phyloP scores from a whole-genome alignment of 1,284 basidiomycete species.

The Ustilago vetiveriae region DNA sequence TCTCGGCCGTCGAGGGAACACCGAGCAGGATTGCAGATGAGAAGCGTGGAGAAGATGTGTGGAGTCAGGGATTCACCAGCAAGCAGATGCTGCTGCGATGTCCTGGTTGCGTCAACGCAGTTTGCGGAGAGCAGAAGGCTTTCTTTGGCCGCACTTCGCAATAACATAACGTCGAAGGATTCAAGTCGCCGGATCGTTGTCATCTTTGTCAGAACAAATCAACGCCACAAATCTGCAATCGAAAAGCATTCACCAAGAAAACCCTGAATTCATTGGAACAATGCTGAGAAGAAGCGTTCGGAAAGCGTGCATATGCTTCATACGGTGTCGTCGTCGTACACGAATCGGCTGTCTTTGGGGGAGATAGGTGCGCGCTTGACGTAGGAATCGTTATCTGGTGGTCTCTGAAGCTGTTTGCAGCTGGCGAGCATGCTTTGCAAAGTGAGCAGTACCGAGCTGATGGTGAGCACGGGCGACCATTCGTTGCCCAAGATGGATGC shows the following conservation, averaged over 20 bases:
- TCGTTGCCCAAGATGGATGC: slow-evolving; percentile 59
- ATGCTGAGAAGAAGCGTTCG: too few species aligned
- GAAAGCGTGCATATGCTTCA: slow-evolving; percentile 5
- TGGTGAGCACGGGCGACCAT: slow-evolving; percentile 64
- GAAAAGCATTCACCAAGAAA: too few species aligned
- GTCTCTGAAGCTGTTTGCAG: slow-evolving; percentile 58
- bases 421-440: slow-evolving; percentile 66
- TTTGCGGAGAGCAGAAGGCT: slow-evolving; percentile 84
- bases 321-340: slow-evolving; percentile 52
- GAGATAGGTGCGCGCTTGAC: slow-evolving; percentile 57
- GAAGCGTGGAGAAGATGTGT: slow-evolving; percentile 44
- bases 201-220: too few species aligned
- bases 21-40: slow-evolving; percentile 29
- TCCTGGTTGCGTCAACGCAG: slow-evolving; percentile 89
- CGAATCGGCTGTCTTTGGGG: slow-evolving; percentile 56
- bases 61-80: slow-evolving; percentile 71
- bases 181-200: too few species aligned
- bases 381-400: slow-evolving; percentile 63
- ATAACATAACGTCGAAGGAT: too few species aligned
- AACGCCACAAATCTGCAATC: too few species aligned
- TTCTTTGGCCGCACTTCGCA: slow-evolving; percentile 74
- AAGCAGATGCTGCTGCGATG: slow-evolving; percentile 87
- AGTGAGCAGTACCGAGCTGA: slow-evolving; percentile 59
- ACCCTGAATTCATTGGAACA: too few species aligned
- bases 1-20: slow-evolving; percentile 67